phyloP scores from a whole-genome alignment of 176 grass and related monocot genomes.

The Cenchrus americanus region DNA sequence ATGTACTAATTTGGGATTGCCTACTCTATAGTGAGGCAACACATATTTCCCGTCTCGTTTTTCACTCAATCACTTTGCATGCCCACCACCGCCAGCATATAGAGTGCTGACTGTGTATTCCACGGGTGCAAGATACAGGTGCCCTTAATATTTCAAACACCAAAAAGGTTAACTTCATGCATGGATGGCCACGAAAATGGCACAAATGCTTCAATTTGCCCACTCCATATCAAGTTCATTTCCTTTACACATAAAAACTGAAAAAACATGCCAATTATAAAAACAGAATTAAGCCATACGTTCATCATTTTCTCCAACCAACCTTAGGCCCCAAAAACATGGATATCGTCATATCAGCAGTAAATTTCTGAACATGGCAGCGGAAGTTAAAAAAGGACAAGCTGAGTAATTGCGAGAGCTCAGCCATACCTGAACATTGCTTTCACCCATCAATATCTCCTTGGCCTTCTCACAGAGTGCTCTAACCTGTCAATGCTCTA shows the following conservation, averaged over 20 bases:
- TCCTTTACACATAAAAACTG: slow-evolving; percentile 17
- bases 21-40: not conserved
- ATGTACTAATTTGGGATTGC: not conserved
- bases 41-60: not conserved
- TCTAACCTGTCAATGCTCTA: slow-evolving; percentile 52
- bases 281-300: not conserved
- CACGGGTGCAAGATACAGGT: slow-evolving; percentile 2
- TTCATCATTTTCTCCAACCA: not conserved
- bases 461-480: slow-evolving; percentile 80
- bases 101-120: slow-evolving; percentile 8
- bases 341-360: not conserved
- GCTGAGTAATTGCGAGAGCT: slow-evolving; percentile 12
- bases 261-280: slow-evolving; percentile 16
- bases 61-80: not conserved
- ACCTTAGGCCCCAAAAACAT: not conserved
- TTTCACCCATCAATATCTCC: slow-evolving; percentile 89
- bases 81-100: not conserved
- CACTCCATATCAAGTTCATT: not conserved
- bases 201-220: not conserved
- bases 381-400: not conserved
- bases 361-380: not conserved
- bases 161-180: slow-evolving; percentile 22
- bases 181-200: slow-evolving; percentile 3
- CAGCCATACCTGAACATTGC: slow-evolving; percentile 74
- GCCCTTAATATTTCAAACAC: slow-evolving; percentile 8